Evolutionary conservation across 2,329 filamentous ascomycete genomes (phyloP), one percentile per base, ranked within the genome.

Genomic region (Ophiostoma sp.): DNA sequence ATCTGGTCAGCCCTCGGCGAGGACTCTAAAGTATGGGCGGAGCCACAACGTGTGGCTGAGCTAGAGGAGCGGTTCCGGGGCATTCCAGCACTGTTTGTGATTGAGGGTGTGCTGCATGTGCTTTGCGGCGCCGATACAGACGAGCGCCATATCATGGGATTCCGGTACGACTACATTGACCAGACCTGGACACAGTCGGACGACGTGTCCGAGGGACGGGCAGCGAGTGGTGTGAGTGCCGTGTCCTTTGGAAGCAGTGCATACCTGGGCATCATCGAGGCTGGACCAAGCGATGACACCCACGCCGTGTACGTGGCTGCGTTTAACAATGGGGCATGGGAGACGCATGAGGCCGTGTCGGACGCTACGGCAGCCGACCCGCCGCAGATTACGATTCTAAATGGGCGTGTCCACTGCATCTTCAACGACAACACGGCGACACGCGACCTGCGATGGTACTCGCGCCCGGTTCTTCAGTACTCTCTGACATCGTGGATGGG

Each of bases 401-500:
- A 76, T 71, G 74, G 76, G 16, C 71, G 73, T 42, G 70, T 75
- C 12, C 76, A 77, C 71, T 77, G 76, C 72, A 72, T 77, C 68
- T 76, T 77, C 73, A 75, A 75, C 71, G 72, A 73, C 67, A 69
- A 71, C 71, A 74, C 73, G 49, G 70, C 72, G 38, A 71, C 70
- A n/a, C 74, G 72, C 18, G 75, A 77, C 66, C 73, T 78, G 55
- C 73, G 73, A 11, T 78, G 77, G 77, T 78, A 75, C 71, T 77
- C 76, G 64, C 73, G 76, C 67, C 74, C 75, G 1, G 72, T 77
- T 16, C 70, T 77, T 41, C 68, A 69, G 63, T 78, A 76, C 67
- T 72, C 72, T 41, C 77, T 86, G 44, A 76, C 81, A 66, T 79
- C 79, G 38, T 90, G 89, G 89, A 91, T 91, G 88, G 76, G 78